These are phyloP conservation scores for Inga laurina DNA, from an alignment of 306 rosid species.

Conservation along the genomic window DNA sequence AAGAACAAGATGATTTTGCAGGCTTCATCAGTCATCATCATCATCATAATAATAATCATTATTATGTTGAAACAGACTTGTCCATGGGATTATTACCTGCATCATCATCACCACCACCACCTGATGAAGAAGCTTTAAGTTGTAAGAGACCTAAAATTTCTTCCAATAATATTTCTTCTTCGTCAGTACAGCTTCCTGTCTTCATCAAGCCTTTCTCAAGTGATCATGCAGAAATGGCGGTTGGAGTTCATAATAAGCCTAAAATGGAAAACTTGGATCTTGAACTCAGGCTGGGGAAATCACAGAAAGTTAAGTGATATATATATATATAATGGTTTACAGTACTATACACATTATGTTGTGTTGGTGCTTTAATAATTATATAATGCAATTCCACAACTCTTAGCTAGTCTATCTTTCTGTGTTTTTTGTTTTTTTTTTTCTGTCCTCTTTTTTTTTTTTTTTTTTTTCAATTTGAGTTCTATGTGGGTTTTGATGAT, in stretches of 20 bases:
- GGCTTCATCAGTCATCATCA: not conserved
- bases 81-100: conserved; percentile 47
- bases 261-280: conserved; percentile 75
- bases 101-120: not conserved
- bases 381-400: not conserved
- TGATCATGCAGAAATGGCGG: conserved; percentile 31
- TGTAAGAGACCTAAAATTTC: conserved; percentile 48
- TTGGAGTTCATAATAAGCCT: conserved; percentile 19
- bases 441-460: too few species aligned
- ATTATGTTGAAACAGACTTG: conserved; percentile 59
- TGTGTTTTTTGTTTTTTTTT: not conserved
- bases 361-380: not conserved
- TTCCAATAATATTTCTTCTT: conserved; percentile 35
- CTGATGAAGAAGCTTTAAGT: conserved; percentile 24
- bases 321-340: not conserved
- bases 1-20: conserved; percentile 4
- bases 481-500: not conserved
- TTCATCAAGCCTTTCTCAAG: conserved; percentile 46
- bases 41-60: not conserved
- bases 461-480: not conserved
- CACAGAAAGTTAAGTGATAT: conserved; percentile 40
- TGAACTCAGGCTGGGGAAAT: conserved; percentile 86
- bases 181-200: conserved; percentile 24
- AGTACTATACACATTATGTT: not conserved
- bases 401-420: not conserved